Evolutionary conservation across 345 rosid species (phyloP).

Genomic region (Rhizophora apiculata): DNA sequence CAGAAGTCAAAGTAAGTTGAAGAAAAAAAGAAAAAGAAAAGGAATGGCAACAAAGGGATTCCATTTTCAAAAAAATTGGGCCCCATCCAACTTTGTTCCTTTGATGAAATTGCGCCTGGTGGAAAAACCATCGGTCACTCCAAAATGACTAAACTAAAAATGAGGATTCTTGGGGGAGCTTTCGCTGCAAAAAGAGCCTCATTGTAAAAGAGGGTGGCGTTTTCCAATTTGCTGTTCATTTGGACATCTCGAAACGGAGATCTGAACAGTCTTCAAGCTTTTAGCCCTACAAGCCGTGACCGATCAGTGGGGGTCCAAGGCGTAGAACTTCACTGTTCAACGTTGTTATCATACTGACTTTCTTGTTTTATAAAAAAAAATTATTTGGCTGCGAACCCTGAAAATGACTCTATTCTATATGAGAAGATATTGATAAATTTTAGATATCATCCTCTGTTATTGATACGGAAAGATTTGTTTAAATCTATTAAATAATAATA

Average conservation of each 20-base stretch:
- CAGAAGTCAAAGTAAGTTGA: background rate
- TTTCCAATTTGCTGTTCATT: background rate
- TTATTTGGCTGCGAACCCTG: no score
- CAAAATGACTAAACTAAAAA: background rate
- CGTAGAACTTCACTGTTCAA: no score
- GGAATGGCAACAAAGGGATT: constrained; percentile 10
- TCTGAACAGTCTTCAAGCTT: no score
- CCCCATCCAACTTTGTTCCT: background rate
- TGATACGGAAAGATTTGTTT: no score
- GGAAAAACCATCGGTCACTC: background rate
- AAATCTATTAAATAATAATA: no score
- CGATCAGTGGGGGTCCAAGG: no score
- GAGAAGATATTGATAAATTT: no score
- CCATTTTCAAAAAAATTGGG: background rate
- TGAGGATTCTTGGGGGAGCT: background rate
- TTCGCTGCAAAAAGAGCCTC: background rate
- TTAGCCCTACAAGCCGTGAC: no score
- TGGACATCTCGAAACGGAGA: background rate
- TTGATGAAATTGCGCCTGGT: background rate
- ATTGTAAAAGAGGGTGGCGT: background rate
- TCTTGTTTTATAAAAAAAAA: no score
- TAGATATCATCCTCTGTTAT: no score
- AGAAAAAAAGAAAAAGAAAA: background rate
- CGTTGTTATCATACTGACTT: no score
- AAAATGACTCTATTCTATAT: no score